A percentile compares a stretch with the other conserved stretches of the same genome.
Evolutionary conservation across 2,329 filamentous ascomycete species (phyloP).

Genomic region (Monilinia laxa): DNA sequence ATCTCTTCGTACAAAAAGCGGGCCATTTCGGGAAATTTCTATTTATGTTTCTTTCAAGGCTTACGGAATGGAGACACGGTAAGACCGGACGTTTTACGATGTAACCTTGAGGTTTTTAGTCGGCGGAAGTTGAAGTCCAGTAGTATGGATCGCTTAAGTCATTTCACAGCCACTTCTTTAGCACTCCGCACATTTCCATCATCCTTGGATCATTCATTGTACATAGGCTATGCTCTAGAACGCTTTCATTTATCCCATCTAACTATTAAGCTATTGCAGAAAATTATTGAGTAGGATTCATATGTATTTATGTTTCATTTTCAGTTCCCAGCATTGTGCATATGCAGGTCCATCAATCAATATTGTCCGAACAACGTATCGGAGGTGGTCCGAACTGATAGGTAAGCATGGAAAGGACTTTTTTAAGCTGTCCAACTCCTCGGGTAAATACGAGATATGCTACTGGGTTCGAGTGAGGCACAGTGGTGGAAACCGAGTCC

Average conservation of each 20-base stretch:
- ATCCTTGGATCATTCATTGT: background rate
- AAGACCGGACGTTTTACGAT: constrained; percentile 2
- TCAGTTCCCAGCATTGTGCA: constrained; percentile 5
- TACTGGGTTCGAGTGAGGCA: background rate
- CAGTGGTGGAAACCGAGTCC: constrained; percentile 13
- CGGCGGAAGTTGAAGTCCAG: background rate
- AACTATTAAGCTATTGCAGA: background rate
- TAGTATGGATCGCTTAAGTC: constrained; percentile 15
- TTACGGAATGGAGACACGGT: constrained; percentile 7
- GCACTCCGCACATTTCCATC: background rate
- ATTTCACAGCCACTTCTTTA: constrained; percentile 1
- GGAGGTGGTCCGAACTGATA: background rate
- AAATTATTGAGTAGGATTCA: constrained; percentile 14
- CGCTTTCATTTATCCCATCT: background rate
- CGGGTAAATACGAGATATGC: constrained; percentile 14
- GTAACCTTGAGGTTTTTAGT: constrained; percentile 4
- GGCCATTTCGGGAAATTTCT: background rate
- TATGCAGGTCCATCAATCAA: constrained; percentile 20
- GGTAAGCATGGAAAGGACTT: background rate
- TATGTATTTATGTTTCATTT: constrained; percentile 13
- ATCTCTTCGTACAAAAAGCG: constrained; percentile 1
- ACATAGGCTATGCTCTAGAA: constrained; percentile 11
- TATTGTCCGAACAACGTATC: constrained; percentile 6
- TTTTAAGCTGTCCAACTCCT: background rate
- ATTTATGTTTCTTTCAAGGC: constrained; percentile 8